Conservation (phyloP, 805 yeast genomes). For the Debaryomyces hansenii region DNA sequence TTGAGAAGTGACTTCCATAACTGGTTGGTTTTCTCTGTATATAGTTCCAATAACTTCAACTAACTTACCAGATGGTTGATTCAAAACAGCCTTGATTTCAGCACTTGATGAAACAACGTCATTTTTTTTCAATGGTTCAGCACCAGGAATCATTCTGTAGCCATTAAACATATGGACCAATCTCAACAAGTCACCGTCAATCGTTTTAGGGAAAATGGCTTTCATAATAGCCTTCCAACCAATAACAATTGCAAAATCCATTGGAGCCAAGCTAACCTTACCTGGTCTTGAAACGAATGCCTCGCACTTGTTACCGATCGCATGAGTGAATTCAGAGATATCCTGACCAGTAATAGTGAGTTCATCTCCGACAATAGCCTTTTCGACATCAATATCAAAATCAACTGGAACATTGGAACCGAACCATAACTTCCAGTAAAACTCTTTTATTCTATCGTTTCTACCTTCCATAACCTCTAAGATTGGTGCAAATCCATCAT, state of each 20-base stretch:
- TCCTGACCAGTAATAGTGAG: conserved; percentile 70
- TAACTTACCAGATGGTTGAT: conserved; percentile 90
- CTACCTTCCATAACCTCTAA: conserved; percentile 87
- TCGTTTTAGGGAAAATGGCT: conserved; percentile 95
- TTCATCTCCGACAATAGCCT: conserved; percentile 68
- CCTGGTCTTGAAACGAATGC: conserved; percentile 90
- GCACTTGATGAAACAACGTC: conserved; percentile 84
- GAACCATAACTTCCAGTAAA: conserved; percentile 98
- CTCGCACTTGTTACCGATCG: conserved; percentile 95
- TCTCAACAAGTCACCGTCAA: conserved; percentile 93
- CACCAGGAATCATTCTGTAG: conserved; percentile 90
- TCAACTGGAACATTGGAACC: conserved; percentile 61
- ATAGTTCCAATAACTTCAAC: conserved; percentile 94
- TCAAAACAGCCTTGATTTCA: conserved; percentile 81
- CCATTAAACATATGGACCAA: conserved; percentile 95
- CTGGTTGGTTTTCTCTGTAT: conserved; percentile 71
- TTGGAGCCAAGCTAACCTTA: conserved; percentile 86
- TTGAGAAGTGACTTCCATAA: conserved; percentile 91
- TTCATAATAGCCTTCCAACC: conserved; percentile 98
- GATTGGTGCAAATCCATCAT: conserved; percentile 94
- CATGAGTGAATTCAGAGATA: conserved; percentile 91
- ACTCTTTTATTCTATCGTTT: conserved; percentile 88
- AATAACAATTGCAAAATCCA: conserved; percentile 98
- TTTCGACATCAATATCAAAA: conserved; percentile 68
- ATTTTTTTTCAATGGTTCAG: conserved; percentile 83